Conservation (phyloP, 2,329 filamentous ascomycete genomes). For the Amesomyces nigricolor region DNA sequence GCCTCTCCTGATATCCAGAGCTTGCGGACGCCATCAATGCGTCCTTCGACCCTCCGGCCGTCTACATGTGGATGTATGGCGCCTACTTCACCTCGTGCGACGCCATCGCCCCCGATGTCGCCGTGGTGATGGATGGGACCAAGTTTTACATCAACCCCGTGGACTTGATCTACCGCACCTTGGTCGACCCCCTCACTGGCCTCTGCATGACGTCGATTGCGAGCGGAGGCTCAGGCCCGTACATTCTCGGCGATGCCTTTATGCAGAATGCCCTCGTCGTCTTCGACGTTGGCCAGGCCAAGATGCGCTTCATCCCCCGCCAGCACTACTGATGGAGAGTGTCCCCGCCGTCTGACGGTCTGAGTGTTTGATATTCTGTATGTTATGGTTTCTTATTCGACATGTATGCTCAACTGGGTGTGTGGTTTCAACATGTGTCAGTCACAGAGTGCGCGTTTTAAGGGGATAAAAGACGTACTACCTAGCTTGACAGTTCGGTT, state of each 20-base stretch:
- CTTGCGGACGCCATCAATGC: slow-evolving; percentile 42
- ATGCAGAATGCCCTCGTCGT: slow-evolving; percentile 47
- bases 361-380: too few relatives aligned
- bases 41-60: slow-evolving; percentile 42
- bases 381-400: too few relatives aligned
- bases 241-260: slow-evolving; percentile 46
- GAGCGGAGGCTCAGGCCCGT: slow-evolving; percentile 41
- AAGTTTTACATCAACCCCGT: slow-evolving; percentile 44
- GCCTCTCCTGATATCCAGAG: slow-evolving; percentile 3
- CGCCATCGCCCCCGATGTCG: slow-evolving; percentile 41
- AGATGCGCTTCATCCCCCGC: slow-evolving; percentile 28
- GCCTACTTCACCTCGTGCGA: slow-evolving; percentile 46
- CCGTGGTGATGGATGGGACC: slow-evolving; percentile 39
- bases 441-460: too few relatives aligned
- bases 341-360: too few relatives aligned
- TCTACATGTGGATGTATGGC: slow-evolving; percentile 43
- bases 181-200: slow-evolving; percentile 40
- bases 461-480: too few relatives aligned
- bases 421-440: too few relatives aligned
- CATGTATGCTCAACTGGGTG: too few relatives aligned
- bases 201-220: slow-evolving; percentile 45
- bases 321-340: slow-evolving; percentile 19
- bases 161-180: slow-evolving; percentile 42
- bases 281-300: slow-evolving; percentile 28
- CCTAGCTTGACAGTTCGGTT: too few relatives aligned